Conservation (phyloP, 306 rosid species). For the Cucumis hystrix region DNA sequence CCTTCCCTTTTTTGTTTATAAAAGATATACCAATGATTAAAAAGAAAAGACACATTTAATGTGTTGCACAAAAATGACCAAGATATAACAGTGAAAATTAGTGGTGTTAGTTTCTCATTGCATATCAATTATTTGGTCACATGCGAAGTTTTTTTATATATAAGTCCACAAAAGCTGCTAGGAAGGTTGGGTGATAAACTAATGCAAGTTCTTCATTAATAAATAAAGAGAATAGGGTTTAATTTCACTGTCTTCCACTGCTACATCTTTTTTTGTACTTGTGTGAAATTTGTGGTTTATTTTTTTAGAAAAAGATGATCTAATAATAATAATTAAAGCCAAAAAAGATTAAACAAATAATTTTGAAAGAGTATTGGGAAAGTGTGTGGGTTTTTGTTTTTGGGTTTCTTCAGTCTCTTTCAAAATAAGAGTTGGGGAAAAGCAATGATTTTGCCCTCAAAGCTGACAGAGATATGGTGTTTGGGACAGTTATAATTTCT, state of each 20-base stretch:
- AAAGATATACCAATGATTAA: too few species aligned
- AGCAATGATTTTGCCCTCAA: slow-evolving; percentile 4
- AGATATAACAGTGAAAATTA: background rate
- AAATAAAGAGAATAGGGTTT: background rate
- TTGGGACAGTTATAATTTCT: background rate
- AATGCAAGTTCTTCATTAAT: background rate
- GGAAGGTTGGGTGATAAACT: background rate
- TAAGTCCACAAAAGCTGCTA: slow-evolving; percentile 1
- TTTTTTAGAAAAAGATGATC: too few species aligned
- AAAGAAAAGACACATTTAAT: background rate
- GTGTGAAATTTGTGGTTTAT: too few species aligned
- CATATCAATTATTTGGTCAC: background rate
- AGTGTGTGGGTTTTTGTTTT: background rate
- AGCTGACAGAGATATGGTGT: slow-evolving; percentile 6
- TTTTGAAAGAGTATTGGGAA: background rate
- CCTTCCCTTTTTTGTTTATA: too few species aligned
- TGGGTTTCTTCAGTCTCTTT: background rate
- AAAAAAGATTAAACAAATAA: background rate
- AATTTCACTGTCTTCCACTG: background rate
- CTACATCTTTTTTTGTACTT: background rate
- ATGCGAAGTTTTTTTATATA: background rate
- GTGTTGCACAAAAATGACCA: background rate
- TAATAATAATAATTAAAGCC: background rate
- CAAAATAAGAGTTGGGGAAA: background rate
- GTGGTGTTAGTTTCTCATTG: background rate